These are phyloP conservation scores for Penicillium sp. DNA, from an alignment of 2,329 filamentous ascomycete genomes.

Conservation along the genomic window DNA sequence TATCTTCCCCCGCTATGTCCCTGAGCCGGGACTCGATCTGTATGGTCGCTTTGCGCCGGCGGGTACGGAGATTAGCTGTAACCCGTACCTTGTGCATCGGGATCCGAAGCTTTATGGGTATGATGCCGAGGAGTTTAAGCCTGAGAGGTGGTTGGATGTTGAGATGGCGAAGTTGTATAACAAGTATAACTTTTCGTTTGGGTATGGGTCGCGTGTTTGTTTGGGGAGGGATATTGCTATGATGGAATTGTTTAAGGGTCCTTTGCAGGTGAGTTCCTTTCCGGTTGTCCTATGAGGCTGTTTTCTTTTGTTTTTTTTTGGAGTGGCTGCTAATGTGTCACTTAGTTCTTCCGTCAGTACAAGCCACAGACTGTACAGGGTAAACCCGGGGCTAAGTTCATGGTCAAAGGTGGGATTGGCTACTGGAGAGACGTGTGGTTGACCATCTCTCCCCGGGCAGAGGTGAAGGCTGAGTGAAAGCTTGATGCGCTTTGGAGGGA, in stretches of 20 bases:
- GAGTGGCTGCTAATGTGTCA: constrained; percentile 3
- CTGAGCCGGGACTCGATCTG: constrained; percentile 38
- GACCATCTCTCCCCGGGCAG: constrained; percentile 29
- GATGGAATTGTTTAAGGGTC: constrained; percentile 55
- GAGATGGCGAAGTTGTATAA: constrained; percentile 45
- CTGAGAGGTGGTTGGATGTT: constrained; percentile 44
- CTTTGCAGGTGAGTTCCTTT: constrained; percentile 29
- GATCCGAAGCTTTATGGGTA: constrained; percentile 44
- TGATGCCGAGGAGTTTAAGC: constrained; percentile 43
- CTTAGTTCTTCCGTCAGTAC: constrained; percentile 35
- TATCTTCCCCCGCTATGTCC: constrained; percentile 51
- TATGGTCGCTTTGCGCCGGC: constrained; percentile 43
- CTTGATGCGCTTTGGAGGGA: background rate
- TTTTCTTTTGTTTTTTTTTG: background rate
- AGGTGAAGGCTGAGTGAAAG: constrained; percentile 14
- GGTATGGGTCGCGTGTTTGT: constrained; percentile 51
- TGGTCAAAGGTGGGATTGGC: constrained; percentile 36
- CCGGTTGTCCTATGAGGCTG: background rate
- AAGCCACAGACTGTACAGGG: constrained; percentile 22
- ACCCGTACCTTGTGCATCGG: constrained; percentile 51
- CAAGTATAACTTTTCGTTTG: constrained; percentile 53
- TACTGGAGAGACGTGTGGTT: constrained; percentile 37
- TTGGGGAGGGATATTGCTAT: constrained; percentile 53
- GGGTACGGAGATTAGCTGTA: constrained; percentile 49
- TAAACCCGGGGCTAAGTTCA: constrained; percentile 31